Percentiles rank a stretch among this genome's conserved stretches.
Evolutionary conservation across 805 yeast species (phyloP).

Genomic region (Starmerella scarabaei): DNA sequence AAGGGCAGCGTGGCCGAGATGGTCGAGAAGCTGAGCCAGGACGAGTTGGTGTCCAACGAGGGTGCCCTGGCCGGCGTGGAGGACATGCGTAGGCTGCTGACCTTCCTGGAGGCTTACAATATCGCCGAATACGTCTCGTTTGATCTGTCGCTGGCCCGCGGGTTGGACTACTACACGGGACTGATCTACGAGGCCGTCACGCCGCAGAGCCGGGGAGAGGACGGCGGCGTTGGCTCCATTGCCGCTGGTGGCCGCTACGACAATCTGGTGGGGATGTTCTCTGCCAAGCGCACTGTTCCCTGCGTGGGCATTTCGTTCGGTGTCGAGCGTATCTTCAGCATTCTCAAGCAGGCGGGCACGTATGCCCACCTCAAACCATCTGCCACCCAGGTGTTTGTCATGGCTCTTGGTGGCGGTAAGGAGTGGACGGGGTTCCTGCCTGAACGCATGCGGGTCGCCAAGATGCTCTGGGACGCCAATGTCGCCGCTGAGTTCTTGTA

Average conservation of each 20-base stretch:
- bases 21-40: conserved; percentile 41
- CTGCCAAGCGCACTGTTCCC: conserved; percentile 75
- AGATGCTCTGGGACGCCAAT: conserved; percentile 74
- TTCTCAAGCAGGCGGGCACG: conserved; percentile 64
- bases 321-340: conserved; percentile 84
- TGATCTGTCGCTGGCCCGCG: conserved; percentile 92
- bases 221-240: conserved; percentile 94
- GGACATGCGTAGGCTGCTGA: conserved; percentile 65
- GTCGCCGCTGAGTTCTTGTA: conserved; percentile 84
- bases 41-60: conserved; percentile 51
- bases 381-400: conserved; percentile 83
- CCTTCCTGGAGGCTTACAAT: conserved; percentile 73
- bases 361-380: conserved; percentile 61
- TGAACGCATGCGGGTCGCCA: conserved; percentile 82
- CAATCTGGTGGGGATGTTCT: conserved; percentile 91
- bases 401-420: conserved; percentile 98
- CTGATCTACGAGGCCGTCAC: conserved; percentile 95
- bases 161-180: conserved; percentile 95
- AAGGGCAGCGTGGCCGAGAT: conserved; percentile 44
- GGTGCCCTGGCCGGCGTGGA: conserved; percentile 68
- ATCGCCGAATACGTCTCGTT: conserved; percentile 49
- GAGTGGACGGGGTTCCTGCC: conserved; percentile 87
- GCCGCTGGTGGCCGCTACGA: conserved; percentile 99
- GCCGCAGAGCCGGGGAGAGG: conserved; percentile 56
- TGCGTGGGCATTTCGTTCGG: conserved; percentile 97